Evolutionary conservation across 2,329 filamentous ascomycete genomes (phyloP), one percentile per base, ranked within the genome.

Genomic region (Trematosphaeria pertusa): DNA sequence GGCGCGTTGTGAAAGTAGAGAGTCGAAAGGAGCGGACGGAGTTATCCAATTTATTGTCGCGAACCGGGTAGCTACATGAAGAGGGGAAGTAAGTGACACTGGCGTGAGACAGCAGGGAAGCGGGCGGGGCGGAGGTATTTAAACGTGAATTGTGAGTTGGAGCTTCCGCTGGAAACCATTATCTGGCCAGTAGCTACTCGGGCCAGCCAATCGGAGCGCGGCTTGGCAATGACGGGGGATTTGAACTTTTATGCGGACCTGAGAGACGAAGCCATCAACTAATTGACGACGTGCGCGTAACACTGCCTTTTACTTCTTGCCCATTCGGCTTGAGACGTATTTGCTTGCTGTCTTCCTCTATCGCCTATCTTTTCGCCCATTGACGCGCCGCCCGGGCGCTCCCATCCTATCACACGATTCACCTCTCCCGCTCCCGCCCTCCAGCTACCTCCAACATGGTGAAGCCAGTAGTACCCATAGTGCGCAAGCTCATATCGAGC

Each of bases 401-500:
- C 32, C 36, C 32, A 14, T 15, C 43, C 42, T 39, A 38, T 41
- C 28, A 26, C 37, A 47, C 44, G 33, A 43, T 48, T 47, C 57
- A 38, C 45, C 9, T 45, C 45, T 45, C 20, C 49, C 41, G 48
- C 45, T 44, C 36, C 44, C 43, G 22, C 38, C 30, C 44, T 37
- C 40, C 33, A 43, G 37, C 34, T 32, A 30, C 45, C 36, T 26
- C 38, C 53, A 52, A 30, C 45, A 65, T 65, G 61, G 53, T 59
- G 37, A 61, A 54, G 32, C 42, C 55, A 17, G 49, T 48, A 10
- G 51, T 46, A 10, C 56, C 63, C 11, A 57, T 70, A 31, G 47
- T 71, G 5, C 61, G 60, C 4, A 56, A 59, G 39, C 51, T 56
- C 38, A 54, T 66, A n/a, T 61, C 61, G 19, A 63, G 58, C 37